These are phyloP conservation scores for Neocucurbitaria cava DNA, from an alignment of 2,329 filamentous ascomycete genomes.

Conservation along the genomic window DNA sequence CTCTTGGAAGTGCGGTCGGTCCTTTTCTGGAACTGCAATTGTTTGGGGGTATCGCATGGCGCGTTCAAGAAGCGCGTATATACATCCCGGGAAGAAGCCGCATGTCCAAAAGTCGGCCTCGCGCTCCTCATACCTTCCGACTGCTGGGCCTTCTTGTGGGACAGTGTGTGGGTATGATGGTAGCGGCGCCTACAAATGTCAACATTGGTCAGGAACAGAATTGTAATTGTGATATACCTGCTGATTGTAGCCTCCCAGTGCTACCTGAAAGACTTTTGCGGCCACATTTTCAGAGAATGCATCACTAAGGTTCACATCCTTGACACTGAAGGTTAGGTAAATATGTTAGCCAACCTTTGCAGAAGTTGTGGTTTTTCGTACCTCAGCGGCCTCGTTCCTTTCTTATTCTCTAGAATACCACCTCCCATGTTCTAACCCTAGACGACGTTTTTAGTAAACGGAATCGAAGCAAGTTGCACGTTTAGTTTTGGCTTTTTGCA, in stretches of 20 bases:
- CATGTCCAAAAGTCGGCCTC: slow-evolving; percentile 48
- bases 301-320: slow-evolving; percentile 33
- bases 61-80: slow-evolving; percentile 44
- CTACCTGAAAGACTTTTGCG: slow-evolving; percentile 44
- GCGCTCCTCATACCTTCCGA: slow-evolving; percentile 42
- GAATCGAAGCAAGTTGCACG: background rate
- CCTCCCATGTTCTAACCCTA: slow-evolving; percentile 11
- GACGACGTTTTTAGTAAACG: background rate
- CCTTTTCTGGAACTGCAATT: slow-evolving; percentile 24
- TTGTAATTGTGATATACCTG: slow-evolving; percentile 12
- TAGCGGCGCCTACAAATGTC: slow-evolving; percentile 29
- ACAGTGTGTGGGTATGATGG: slow-evolving; percentile 43
- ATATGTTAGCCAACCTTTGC: background rate
- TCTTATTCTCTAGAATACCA: background rate
- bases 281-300: slow-evolving; percentile 38
- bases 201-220: background rate
- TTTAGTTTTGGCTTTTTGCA: background rate
- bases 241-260: slow-evolving; percentile 35
- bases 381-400: slow-evolving; percentile 7
- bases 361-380: slow-evolving; percentile 2
- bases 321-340: slow-evolving; percentile 19
- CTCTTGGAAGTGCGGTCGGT: slow-evolving; percentile 26
- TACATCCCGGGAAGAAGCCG: slow-evolving; percentile 45
- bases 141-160: slow-evolving; percentile 31
- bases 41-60: slow-evolving; percentile 38